Conservation (phyloP, 208 protist genomes). For the Trichomonas vaginalis region DNA sequence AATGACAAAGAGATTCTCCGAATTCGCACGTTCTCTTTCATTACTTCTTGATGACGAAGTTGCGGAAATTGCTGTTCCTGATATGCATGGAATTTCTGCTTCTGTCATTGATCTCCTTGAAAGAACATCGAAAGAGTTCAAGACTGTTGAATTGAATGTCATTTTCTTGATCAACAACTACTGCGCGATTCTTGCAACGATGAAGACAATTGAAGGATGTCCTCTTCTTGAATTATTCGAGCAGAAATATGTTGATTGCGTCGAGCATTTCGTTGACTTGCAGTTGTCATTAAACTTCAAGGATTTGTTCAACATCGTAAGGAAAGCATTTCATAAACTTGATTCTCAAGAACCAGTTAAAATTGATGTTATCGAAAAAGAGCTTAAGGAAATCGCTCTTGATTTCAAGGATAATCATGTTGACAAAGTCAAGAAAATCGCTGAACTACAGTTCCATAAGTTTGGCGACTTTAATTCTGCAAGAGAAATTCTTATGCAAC, state of each 20-base stretch:
- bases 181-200: not conserved
- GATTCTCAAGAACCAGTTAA: not conserved
- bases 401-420: not conserved
- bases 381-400: not conserved
- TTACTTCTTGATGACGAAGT: not conserved
- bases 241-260: not conserved
- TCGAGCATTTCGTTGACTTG: not conserved
- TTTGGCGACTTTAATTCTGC: not conserved
- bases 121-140: not conserved
- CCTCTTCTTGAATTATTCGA: not conserved
- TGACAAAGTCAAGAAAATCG: not conserved
- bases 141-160: not conserved
- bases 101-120: not conserved
- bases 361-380: not conserved
- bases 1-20: not conserved
- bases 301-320: not conserved
- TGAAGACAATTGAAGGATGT: not conserved
- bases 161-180: conserved; percentile 7
- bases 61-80: not conserved
- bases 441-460: not conserved
- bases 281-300: not conserved
- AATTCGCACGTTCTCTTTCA: not conserved
- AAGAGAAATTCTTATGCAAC: not conserved
- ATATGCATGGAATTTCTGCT: not conserved
- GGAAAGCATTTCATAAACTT: not conserved